Evolutionary conservation across 768 basidiomycete genomes (phyloP).

Genomic region (Lyophyllum atratum): DNA sequence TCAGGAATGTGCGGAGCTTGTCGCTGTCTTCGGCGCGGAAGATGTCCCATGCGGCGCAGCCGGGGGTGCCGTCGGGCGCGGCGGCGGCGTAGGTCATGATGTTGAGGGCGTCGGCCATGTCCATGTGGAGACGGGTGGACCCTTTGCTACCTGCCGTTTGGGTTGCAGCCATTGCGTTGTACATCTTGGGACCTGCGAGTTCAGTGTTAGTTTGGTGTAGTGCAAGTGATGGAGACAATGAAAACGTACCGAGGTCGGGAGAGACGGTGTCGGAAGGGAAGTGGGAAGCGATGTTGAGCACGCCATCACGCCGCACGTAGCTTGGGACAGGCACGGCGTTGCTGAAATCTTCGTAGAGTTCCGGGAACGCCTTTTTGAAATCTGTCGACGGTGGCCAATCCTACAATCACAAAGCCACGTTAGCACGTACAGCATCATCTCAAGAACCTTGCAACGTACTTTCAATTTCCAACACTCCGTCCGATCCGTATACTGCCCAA

Average conservation of each 20-base stretch:
- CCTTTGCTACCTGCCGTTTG: constrained; percentile 74
- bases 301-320: constrained; percentile 90
- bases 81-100: constrained; percentile 78
- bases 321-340: constrained; percentile 83
- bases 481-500: constrained; percentile 66
- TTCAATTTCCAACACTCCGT: constrained; percentile 74
- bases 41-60: constrained; percentile 91
- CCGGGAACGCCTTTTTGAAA: constrained; percentile 82
- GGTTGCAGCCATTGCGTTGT: constrained; percentile 81
- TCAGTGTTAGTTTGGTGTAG: background rate
- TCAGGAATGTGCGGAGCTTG: constrained; percentile 73
- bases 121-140: constrained; percentile 90
- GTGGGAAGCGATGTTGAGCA: constrained; percentile 86
- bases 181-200: constrained; percentile 88
- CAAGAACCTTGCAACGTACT: constrained; percentile 35
- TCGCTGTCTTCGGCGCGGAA: constrained; percentile 81
- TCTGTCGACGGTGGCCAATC: constrained; percentile 93
- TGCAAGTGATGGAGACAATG: constrained; percentile 15
- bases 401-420: constrained; percentile 33
- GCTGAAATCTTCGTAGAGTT: constrained; percentile 84
- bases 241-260: constrained; percentile 72
- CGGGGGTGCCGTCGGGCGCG: constrained; percentile 60
- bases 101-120: constrained; percentile 93
- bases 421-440: background rate
- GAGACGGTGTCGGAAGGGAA: constrained; percentile 78